phyloP scores from a whole-genome alignment of 768 basidiomycete genomes.

The Naematelia encephala region DNA sequence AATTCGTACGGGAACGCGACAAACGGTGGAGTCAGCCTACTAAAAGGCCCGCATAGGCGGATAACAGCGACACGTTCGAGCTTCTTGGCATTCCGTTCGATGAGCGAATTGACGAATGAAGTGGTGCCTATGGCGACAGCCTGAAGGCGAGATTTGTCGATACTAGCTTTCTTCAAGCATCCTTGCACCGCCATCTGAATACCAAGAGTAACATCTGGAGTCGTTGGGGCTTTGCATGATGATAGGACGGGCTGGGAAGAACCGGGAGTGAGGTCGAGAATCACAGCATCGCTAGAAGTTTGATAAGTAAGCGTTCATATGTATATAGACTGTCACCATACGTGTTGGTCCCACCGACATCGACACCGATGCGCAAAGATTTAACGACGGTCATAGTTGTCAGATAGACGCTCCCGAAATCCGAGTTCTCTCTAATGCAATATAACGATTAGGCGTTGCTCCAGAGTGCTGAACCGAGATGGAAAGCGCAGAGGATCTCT shows the following conservation, averaged over 20 bases:
- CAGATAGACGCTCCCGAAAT: neutral
- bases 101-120: slow-evolving; percentile 63
- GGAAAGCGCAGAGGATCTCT: no score
- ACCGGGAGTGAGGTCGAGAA: slow-evolving; percentile 49
- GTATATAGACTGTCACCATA: neutral
- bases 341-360: slow-evolving; percentile 39
- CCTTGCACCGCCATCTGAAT: slow-evolving; percentile 58
- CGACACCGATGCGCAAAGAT: slow-evolving; percentile 29
- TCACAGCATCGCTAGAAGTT: slow-evolving; percentile 49
- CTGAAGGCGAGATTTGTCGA: slow-evolving; percentile 53
- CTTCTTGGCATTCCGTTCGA: slow-evolving; percentile 59
- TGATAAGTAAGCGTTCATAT: neutral
- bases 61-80: slow-evolving; percentile 64
- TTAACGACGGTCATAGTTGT: slow-evolving; percentile 5
- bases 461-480: no score
- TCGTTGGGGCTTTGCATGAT: slow-evolving; percentile 58
- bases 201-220: slow-evolving; percentile 60
- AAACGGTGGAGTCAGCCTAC: slow-evolving; percentile 59
- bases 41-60: slow-evolving; percentile 63
- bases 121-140: slow-evolving; percentile 65
- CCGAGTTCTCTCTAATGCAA: no score
- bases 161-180: slow-evolving; percentile 53
- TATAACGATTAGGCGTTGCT: no score
- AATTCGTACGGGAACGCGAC: slow-evolving; percentile 56
- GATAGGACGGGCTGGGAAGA: slow-evolving; percentile 40